phyloP scores from a whole-genome alignment of 257 asterid genomes.

The Orobanche coerulescens region DNA sequence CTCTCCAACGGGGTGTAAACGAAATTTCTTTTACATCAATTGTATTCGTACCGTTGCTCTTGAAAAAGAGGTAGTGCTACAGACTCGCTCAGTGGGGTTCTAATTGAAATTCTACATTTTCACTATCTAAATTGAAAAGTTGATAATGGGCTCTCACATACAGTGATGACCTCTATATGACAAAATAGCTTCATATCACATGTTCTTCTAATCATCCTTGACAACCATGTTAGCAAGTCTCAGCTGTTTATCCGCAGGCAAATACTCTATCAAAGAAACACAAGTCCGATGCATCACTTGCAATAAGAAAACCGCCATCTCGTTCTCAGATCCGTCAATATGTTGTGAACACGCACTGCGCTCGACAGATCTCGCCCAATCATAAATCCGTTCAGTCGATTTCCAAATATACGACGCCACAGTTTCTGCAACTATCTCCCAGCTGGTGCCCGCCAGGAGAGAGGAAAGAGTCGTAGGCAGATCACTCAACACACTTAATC shows the following conservation, averaged over 20 bases:
- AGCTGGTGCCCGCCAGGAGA: slow-evolving; percentile 40
- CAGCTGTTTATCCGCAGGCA: slow-evolving; percentile 65
- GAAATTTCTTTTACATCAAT: too few species aligned
- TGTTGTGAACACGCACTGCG: slow-evolving; percentile 28
- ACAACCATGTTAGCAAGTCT: slow-evolving; percentile 61
- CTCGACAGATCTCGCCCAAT: slow-evolving; percentile 32
- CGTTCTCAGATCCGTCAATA: slow-evolving; percentile 48
- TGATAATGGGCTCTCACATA: not conserved
- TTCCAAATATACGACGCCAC: slow-evolving; percentile 45
- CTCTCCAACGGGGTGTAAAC: too few species aligned
- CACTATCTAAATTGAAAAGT: not conserved
- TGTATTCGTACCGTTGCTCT: too few species aligned
- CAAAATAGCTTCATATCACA: too few species aligned
- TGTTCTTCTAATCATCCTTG: not conserved
- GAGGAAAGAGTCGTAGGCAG: slow-evolving; percentile 65
- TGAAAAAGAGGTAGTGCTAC: not conserved
- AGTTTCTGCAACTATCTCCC: slow-evolving; percentile 53
- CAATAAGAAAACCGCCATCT: slow-evolving; percentile 35
- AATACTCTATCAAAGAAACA: slow-evolving; percentile 41
- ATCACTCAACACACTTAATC: slow-evolving; percentile 52
- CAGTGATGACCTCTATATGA: not conserved
- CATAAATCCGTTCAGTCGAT: slow-evolving; percentile 49
- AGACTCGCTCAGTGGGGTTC: too few species aligned
- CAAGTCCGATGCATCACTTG: slow-evolving; percentile 58
- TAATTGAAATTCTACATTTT: not conserved